Evolutionary conservation across 441 rosid genomes (phyloP).

Genomic region (Gossypium trilobum): DNA sequence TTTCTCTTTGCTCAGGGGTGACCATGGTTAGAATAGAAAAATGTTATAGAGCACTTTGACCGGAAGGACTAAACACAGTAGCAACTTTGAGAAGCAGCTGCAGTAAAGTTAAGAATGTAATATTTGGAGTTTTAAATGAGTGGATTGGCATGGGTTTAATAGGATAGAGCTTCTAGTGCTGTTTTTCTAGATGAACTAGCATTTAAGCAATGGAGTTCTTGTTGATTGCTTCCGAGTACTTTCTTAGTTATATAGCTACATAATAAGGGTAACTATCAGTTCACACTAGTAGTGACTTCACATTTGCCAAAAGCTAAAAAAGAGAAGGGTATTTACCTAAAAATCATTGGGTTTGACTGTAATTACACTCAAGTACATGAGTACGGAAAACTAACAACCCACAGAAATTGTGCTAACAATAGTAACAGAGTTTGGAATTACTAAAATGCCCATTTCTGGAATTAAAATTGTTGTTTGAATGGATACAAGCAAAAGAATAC

Average conservation of each 20-base stretch:
- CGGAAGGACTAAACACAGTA: background rate
- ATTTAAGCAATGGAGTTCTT: background rate
- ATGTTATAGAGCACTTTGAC: background rate
- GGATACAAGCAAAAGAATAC: background rate
- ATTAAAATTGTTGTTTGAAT: background rate
- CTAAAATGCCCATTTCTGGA: background rate
- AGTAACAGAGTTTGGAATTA: background rate
- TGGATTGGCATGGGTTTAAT: background rate
- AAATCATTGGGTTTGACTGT: background rate
- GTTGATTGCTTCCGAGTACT: background rate
- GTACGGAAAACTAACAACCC: background rate
- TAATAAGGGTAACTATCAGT: background rate
- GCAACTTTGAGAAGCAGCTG: background rate
- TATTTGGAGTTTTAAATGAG: background rate
- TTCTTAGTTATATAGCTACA: background rate
- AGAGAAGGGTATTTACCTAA: background rate
- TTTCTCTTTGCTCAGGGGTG: background rate
- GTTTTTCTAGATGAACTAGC: background rate
- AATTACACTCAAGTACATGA: background rate
- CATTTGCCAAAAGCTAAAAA: background rate
- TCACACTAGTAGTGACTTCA: background rate
- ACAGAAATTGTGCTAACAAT: background rate
- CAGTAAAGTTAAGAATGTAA: background rate
- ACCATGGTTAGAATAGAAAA: constrained; percentile 1
- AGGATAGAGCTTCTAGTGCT: background rate